Percentiles rank a stretch among this genome's conserved stretches.
phyloP scores from a whole-genome alignment of 192 early-diverging fungal genomes.

The Allomyces javanicus region DNA sequence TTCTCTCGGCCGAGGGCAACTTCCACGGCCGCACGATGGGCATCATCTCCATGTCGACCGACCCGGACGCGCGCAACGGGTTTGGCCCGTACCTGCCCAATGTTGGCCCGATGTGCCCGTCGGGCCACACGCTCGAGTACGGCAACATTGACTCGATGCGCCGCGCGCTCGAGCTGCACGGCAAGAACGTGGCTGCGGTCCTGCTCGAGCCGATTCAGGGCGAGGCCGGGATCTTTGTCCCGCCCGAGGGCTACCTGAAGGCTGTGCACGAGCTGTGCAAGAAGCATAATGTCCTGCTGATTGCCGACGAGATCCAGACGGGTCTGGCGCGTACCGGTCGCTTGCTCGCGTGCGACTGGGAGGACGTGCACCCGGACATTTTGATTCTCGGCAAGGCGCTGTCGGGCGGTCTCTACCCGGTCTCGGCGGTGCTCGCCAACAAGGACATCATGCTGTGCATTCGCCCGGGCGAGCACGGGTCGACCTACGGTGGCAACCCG shows the following conservation, averaged over 20 bases:
- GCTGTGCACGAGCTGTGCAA: constrained; percentile 79
- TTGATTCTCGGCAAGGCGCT: constrained; percentile 95
- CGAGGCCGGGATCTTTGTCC: constrained; percentile 92
- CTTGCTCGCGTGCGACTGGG: constrained; percentile 85
- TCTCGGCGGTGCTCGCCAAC: constrained; percentile 76
- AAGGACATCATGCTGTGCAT: constrained; percentile 63
- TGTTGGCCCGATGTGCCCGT: constrained; percentile 64
- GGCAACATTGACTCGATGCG: constrained; percentile 76
- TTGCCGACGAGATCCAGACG: constrained; percentile 97
- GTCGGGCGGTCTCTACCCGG: constrained; percentile 90
- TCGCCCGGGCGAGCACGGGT: constrained; percentile 85
- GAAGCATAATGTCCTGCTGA: constrained; percentile 92
- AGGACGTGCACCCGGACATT: constrained; percentile 78
- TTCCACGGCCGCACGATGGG: constrained; percentile 93
- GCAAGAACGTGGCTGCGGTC: constrained; percentile 72
- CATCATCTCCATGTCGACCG: constrained; percentile 87
- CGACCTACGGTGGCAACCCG: constrained; percentile 95
- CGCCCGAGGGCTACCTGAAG: constrained; percentile 78
- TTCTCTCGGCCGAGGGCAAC: constrained; percentile 69
- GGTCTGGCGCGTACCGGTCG: constrained; percentile 87
- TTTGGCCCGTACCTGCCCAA: constrained; percentile 92
- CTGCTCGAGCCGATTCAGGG: constrained; percentile 98
- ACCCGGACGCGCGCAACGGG: constrained; percentile 54
- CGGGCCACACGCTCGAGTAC: constrained; percentile 53
- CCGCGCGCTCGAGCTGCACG: constrained; percentile 60